phyloP scores from a whole-genome alignment of 1,139 yeast species.

The Yamadazyma blattariae region DNA sequence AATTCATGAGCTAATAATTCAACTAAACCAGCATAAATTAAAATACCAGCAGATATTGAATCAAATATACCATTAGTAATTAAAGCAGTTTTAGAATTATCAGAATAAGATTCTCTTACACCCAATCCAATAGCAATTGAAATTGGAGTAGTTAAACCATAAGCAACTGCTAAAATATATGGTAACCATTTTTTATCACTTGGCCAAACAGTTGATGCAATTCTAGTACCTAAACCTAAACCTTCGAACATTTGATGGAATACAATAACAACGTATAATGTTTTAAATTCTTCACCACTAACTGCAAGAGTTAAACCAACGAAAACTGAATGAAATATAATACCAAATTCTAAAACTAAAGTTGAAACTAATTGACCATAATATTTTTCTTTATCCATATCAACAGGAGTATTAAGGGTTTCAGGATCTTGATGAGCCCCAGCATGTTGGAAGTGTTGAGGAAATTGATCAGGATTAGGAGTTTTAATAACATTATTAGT shows the following conservation, averaged over 20 bases:
- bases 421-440: constrained; percentile 55
- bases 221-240: constrained; percentile 83
- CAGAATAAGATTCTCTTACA: constrained; percentile 63
- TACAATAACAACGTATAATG: constrained; percentile 74
- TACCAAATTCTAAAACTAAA: constrained; percentile 73
- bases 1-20: constrained; percentile 91
- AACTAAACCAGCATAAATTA: constrained; percentile 80
- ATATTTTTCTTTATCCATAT: constrained; percentile 37
- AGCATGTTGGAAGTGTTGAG: constrained; percentile 49
- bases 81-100: constrained; percentile 60
- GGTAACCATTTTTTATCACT: constrained; percentile 45
- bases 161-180: constrained; percentile 57
- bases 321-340: constrained; percentile 78
- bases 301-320: constrained; percentile 74
- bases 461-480: constrained; percentile 20
- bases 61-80: constrained; percentile 80
- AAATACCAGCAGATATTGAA: constrained; percentile 80
- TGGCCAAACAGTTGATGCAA: constrained; percentile 75
- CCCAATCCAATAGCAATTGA: constrained; percentile 87
- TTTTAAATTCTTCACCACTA: constrained; percentile 67
- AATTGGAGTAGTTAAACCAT: constrained; percentile 76
- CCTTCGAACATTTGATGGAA: constrained; percentile 96
- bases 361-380: constrained; percentile 46
- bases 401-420: constrained; percentile 39
- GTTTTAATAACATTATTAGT: too few relatives aligned